Evolutionary conservation across 257 asterid species (phyloP).

Genomic region (Solanum medicagineum): DNA sequence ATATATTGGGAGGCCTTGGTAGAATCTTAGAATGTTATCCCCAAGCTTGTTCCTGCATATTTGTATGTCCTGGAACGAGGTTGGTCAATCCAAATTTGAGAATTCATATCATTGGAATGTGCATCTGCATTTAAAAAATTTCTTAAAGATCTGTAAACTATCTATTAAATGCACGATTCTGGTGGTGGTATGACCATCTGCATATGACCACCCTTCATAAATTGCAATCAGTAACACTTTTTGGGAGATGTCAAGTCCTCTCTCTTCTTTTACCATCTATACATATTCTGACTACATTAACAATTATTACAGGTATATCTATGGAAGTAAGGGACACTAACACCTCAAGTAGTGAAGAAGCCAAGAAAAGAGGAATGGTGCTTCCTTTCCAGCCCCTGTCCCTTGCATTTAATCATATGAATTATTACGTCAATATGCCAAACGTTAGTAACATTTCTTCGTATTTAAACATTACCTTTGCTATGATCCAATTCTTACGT

Average conservation of each 20-base stretch:
- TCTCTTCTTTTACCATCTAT: not conserved
- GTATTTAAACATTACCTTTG: not conserved
- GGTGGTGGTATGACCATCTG: not conserved
- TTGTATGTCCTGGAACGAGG: not conserved
- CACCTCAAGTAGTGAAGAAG: constrained; percentile 5
- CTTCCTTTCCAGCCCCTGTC: constrained; percentile 87
- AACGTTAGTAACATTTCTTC: constrained; percentile 41
- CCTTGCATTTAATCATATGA: constrained; percentile 70
- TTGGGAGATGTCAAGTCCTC: not conserved
- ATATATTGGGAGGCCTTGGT: not conserved
- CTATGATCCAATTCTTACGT: not conserved
- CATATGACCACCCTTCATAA: not conserved
- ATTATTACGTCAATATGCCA: constrained; percentile 91
- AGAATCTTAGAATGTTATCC: not conserved
- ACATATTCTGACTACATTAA: not conserved
- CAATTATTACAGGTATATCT: constrained; percentile 29
- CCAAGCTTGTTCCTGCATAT: not conserved
- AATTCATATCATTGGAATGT: not conserved
- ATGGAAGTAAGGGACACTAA: constrained; percentile 18
- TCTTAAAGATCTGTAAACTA: not conserved
- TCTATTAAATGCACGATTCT: not conserved
- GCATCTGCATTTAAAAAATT: not conserved
- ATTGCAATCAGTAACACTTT: not conserved
- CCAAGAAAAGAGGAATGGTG: constrained; percentile 67
- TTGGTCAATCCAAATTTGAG: not conserved